Evolutionary conservation across 2,329 filamentous ascomycete species (phyloP).

Genomic region (Fusarium luffae): DNA sequence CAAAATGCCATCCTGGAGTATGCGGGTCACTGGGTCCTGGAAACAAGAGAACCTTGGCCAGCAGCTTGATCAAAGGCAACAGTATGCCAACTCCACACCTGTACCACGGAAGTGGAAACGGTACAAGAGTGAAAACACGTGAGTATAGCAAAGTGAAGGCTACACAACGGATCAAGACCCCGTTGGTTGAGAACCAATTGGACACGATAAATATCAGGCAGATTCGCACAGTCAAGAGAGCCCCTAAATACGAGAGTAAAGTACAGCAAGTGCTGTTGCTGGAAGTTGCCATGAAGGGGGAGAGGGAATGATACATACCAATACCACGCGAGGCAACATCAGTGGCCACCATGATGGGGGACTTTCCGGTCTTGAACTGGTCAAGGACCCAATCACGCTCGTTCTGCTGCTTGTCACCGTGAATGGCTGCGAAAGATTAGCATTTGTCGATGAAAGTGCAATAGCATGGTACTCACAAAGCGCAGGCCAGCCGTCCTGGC

Average conservation of each 20-base stretch:
- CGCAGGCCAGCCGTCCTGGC: constrained; percentile 97
- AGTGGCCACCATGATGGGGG: constrained; percentile 99
- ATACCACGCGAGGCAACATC: constrained; percentile 99
- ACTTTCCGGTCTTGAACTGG: constrained; percentile 99
- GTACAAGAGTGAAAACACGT: constrained; percentile 79
- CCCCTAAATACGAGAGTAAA: constrained; percentile 93
- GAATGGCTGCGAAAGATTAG: constrained; percentile 76
- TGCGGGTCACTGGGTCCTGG: constrained; percentile 67
- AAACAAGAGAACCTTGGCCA: constrained; percentile 67
- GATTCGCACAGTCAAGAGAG: constrained; percentile 88
- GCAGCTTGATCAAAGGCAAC: constrained; percentile 80
- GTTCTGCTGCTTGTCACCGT: constrained; percentile 99
- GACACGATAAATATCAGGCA: constrained; percentile 86
- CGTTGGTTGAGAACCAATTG: constrained; percentile 82
- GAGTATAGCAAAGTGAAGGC: constrained; percentile 71
- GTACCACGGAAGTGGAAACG: constrained; percentile 70
- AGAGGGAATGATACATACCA: constrained; percentile 85
- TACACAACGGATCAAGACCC: constrained; percentile 78
- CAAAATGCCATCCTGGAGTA: constrained; percentile 64
- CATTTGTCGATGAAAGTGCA: constrained; percentile 42
- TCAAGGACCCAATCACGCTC: constrained; percentile 99
- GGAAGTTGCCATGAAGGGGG: constrained; percentile 64
- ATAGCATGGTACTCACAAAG: constrained; percentile 75
- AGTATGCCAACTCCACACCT: constrained; percentile 80
- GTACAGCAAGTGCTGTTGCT: constrained; percentile 72